phyloP scores from a whole-genome alignment of 176 grass and related monocot genomes.

The Saccharum spontaneum region DNA sequence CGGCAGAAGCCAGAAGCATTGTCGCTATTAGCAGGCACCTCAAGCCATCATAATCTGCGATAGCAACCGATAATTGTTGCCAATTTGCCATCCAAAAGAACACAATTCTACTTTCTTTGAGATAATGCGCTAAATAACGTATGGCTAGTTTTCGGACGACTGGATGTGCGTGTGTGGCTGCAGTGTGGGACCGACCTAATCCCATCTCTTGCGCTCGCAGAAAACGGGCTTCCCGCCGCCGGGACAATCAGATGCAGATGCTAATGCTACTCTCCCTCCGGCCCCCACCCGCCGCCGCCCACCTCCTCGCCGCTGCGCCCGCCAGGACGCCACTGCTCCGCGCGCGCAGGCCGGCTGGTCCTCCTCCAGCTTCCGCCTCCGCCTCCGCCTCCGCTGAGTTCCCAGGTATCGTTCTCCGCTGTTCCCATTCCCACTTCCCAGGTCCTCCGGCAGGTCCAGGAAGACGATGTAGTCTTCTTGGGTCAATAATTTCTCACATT shows the following conservation, averaged over 20 bases:
- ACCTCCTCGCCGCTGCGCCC: neutral
- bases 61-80: neutral
- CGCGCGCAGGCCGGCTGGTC: neutral
- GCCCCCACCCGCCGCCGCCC: neutral
- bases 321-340: neutral
- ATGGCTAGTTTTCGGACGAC: neutral
- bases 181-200: neutral
- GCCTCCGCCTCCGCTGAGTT: conserved; percentile 19
- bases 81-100: neutral
- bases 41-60: no score
- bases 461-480: neutral
- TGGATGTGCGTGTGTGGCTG: neutral
- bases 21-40: no score
- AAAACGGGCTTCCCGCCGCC: conserved; percentile 18
- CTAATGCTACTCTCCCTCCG: neutral
- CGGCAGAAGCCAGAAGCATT: no score
- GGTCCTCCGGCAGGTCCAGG: neutral
- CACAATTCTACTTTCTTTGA: no score
- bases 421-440: conserved; percentile 14
- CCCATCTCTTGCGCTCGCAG: neutral
- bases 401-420: conserved; percentile 14
- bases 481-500: neutral
- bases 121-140: neutral
- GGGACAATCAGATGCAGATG: conserved; percentile 9
- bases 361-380: conserved; percentile 13